Evolutionary conservation across 495 filamentous ascomycete genomes (phyloP), one percentile per base, ranked within the genome.

Genomic region (Penicillium lagena): DNA sequence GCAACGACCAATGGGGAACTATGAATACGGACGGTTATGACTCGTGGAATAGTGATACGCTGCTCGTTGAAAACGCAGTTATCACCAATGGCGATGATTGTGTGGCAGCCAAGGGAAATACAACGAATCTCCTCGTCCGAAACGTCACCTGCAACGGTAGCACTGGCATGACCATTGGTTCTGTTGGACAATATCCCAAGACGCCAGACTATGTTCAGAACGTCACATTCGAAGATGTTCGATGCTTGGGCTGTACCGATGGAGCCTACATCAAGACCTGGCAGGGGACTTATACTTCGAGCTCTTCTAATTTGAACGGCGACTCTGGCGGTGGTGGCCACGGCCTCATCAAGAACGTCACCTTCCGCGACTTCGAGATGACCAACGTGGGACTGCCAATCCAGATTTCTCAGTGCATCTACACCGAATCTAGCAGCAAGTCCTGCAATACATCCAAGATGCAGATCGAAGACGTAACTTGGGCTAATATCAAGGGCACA

Each of bases 1-100:
- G 22, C 22, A 22, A 22, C 4, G 22, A 22, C 22, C 22, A 22
- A 29, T 14, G 2, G 5, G 3, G 17, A 4, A 69, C 77, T 17
- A 76, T 78, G 46, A 80, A 80, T 56, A 78, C 74, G 4, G 77
- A 81, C 41, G 76, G 77, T n/a, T 80, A 77, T 54, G 76, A 79
- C 55, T 73, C 74, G 9, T 57, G 68, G 15, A 77, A 76, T 29
- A 63, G 69, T 29, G 63, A 78, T 38, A 66, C 68, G 1, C 51
- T 80, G 2, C 63, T 57, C 1, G 73, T 79, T 9, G 71, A 69
- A 17, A 72, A 77, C 43, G 61, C 68, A 1, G 64, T 71, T 30
- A 64, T 79, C 36, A 69, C 78, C 42, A 68, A 76, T 27, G 76
- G 77, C 29, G 78, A 80, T 42, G 78, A 81, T 58, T 80, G 78